Evolutionary conservation across 2,329 filamentous ascomycete genomes (phyloP), one percentile per base, ranked within the genome.

Genomic region (Penicillium sp.): DNA sequence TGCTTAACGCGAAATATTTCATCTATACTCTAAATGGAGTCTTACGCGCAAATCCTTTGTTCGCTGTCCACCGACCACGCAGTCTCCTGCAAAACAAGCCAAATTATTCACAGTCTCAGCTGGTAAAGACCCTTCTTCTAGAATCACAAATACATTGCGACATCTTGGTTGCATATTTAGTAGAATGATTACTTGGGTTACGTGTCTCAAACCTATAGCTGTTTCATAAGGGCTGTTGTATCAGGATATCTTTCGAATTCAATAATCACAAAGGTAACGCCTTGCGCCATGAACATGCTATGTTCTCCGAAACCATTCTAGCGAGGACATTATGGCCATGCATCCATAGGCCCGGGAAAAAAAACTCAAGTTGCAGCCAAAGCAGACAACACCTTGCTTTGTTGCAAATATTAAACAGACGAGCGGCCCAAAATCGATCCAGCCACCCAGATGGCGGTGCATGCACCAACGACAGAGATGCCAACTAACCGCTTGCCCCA

Each of bases 401-500:
- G 16, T 14, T 38, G 46, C 16, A 30, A 16, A 26, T n/a, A 28
- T 58, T 40, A 64, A 43, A 43, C 51, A 46, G 35, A 40, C 9
- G 60, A 59, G 53, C 61, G 60, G 55, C 71, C 69, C 36, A 74
- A 54, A 31, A 72, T 64, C 28, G 71, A 73, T 36, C 71, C 72
- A 33, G 71, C 65, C 22, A 73, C 56, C 72, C 72, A 75, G 33
- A 71, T 59, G 33, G 72, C 72, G 40, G 70, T 69, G 55, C 70
- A 73, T 43, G 64, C 66, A 31, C 69, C 69, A 35, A 75, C 53
- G 19, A 73, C 67, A 36, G 70, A 70, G 22, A 70, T 49, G 1
- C 72, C 72, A n/a, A 73, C 62, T 12, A 73, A 56, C 46, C 70
- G 69, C 61, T 74, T 82, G 80, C 84, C 87, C 84, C 86, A 88